Evolutionary conservation across 768 basidiomycete species (phyloP).

Genomic region (Pleurotus pulmonarius): DNA sequence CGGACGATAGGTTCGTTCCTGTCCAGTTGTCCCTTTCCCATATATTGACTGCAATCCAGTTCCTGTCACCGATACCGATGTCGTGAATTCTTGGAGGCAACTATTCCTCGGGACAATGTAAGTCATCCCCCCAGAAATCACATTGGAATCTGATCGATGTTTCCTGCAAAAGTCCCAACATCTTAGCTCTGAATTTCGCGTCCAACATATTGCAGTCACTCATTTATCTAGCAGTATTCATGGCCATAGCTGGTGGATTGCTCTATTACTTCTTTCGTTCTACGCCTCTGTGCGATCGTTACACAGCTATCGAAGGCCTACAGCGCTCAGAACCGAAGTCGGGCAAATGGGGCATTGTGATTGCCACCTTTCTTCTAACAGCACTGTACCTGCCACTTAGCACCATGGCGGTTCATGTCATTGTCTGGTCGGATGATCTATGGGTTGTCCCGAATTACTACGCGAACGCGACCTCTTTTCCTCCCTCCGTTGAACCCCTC

Average conservation of each 20-base stretch:
- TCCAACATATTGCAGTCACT: slow-evolving; percentile 56
- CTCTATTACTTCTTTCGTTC: slow-evolving; percentile 58
- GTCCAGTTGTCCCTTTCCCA: background rate
- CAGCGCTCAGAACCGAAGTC: slow-evolving; percentile 39
- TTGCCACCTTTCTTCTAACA: slow-evolving; percentile 62
- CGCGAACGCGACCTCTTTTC: slow-evolving; percentile 46
- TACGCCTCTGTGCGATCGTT: slow-evolving; percentile 43
- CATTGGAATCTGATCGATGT: slow-evolving; percentile 5
- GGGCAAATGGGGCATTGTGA: slow-evolving; percentile 49
- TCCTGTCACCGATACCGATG: slow-evolving; percentile 30
- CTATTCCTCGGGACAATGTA: slow-evolving; percentile 69
- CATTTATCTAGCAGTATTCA: slow-evolving; percentile 56
- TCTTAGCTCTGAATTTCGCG: slow-evolving; percentile 72
- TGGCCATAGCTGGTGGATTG: slow-evolving; percentile 46
- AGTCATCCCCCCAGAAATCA: slow-evolving; percentile 17
- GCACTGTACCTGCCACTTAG: slow-evolving; percentile 74
- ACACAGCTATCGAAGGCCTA: slow-evolving; percentile 50
- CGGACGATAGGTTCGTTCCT: slow-evolving; percentile 53
- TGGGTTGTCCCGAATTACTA: slow-evolving; percentile 74
- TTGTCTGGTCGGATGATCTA: slow-evolving; percentile 75
- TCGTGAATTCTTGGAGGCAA: slow-evolving; percentile 50
- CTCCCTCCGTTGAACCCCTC: slow-evolving; percentile 46
- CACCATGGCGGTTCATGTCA: slow-evolving; percentile 71
- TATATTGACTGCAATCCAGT: slow-evolving; percentile 22
- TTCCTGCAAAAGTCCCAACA: slow-evolving; percentile 49